Percentiles rank a stretch among this genome's conserved stretches.
phyloP scores from a whole-genome alignment of 352 stramenopile species.

The Phytophthora vignae region DNA sequence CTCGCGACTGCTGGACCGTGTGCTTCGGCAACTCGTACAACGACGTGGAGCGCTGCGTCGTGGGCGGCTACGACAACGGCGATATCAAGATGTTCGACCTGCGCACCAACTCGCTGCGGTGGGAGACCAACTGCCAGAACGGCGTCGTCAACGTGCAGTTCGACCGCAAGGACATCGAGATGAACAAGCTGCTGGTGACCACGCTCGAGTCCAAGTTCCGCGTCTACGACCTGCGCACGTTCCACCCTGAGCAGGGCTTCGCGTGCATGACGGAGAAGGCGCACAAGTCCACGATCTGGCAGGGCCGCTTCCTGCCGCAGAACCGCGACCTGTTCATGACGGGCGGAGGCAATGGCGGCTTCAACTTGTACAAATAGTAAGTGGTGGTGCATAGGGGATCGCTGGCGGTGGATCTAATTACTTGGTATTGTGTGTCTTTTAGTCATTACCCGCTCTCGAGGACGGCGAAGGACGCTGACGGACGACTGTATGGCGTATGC shows the following conservation, averaged over 20 bases:
- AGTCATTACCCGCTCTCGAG: constrained; percentile 86
- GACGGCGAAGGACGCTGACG: constrained; percentile 88
- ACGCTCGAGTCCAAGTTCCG: constrained; percentile 97
- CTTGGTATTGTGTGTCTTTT: constrained; percentile 14
- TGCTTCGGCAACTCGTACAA: constrained; percentile 96
- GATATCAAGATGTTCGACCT: constrained; percentile 98
- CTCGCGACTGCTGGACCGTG: constrained; percentile 96
- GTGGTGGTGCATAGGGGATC: constrained; percentile 42
- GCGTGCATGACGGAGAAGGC: constrained; percentile 91
- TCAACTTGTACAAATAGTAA: constrained; percentile 98
- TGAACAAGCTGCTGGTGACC: constrained; percentile 97
- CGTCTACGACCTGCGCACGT: constrained; percentile 95
- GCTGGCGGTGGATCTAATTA: constrained; percentile 23
- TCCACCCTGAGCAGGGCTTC: constrained; percentile 93
- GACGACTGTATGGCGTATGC: constrained; percentile 86
- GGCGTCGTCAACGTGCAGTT: constrained; percentile 97
- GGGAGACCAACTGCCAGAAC: constrained; percentile 97
- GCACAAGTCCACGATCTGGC: constrained; percentile 97
- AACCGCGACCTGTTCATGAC: constrained; percentile 98
- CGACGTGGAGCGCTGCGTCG: constrained; percentile 93
- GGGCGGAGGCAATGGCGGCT: constrained; percentile 95
- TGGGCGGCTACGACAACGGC: constrained; percentile 97
- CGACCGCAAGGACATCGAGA: constrained; percentile 97
- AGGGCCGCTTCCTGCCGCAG: constrained; percentile 94
- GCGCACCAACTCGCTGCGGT: constrained; percentile 92